Evolutionary conservation across 495 filamentous ascomycete genomes (phyloP), one percentile per base, ranked within the genome.

Genomic region (Xylaria curta): DNA sequence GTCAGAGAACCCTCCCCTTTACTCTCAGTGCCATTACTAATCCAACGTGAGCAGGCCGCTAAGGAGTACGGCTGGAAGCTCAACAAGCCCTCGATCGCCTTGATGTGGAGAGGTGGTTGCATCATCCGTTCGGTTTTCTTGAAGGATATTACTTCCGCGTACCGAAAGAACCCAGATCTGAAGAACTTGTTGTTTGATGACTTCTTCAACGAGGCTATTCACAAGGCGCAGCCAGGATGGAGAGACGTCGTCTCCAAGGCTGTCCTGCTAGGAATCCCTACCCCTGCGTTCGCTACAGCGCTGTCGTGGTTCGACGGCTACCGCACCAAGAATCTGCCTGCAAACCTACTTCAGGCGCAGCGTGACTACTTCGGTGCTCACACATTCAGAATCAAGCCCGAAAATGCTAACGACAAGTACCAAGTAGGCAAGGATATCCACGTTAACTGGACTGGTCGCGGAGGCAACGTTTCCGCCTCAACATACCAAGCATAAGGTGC

Each of bases 91-190:
- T 97, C 97, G 73, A 99, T 99, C 80, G 96, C 96, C 73, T 91
- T 99, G 80, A 99, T 99, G 96, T 99, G 96, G 96, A 94, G 96
- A 82, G 96, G 96, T 85, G 96, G 96, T 71, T 99, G 96, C 91
- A 99, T 99, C 81, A 99, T 99, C 85, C 96, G 96, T 84, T 98
- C 97, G 73, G 96, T 99, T 81, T 99, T 99, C 94, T 86, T 99
- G 72, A 98, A 98, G 89, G 95, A 99, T 81, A 99, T 99, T 86
- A 99, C 97, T 73, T 91, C 90, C 68, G 96, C 96, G 59, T 99
- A 98, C 89, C 94, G 96, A 84, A 90, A 88, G 61, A 90, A 98
- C 87, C 93, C 94, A 62, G 93, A 99, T 70, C 91, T 99, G 59
- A 94, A 99, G 90, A 99, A 99, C 87, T 87, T 99, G 70, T 87